These are phyloP conservation scores for Gracilariopsis chorda DNA, from an alignment of 23 red algal genomes.

Conservation along the genomic window DNA sequence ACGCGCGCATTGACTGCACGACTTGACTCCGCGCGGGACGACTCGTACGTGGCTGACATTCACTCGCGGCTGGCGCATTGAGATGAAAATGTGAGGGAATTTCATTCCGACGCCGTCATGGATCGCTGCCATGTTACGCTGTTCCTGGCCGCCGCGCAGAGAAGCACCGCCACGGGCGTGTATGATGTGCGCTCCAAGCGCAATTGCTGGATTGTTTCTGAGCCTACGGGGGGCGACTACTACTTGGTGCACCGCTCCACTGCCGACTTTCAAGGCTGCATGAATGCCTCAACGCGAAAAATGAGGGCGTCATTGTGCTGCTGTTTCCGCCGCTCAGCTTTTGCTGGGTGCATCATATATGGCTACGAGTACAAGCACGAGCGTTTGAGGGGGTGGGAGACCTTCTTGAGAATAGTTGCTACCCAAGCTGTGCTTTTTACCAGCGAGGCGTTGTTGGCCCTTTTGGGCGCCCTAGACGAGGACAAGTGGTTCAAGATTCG, in stretches of 20 bases:
- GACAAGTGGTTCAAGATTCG: conserved; percentile 33
- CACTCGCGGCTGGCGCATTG: too few species aligned
- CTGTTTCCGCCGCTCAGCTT: conserved; percentile 15
- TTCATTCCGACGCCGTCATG: too few species aligned
- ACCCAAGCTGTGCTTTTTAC: conserved; percentile 18
- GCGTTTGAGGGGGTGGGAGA: background rate
- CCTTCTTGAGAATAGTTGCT: conserved; percentile 31
- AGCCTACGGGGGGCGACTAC: too few species aligned
- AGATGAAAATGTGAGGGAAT: too few species aligned
- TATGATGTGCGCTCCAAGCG: background rate
- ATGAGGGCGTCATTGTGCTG: conserved; percentile 59
- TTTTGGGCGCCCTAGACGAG: conserved; percentile 27
- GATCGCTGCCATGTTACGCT: too few species aligned
- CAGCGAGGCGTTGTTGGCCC: conserved; percentile 13
- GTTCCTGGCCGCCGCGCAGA: too few species aligned
- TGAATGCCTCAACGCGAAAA: background rate
- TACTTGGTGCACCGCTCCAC: conserved; percentile 21
- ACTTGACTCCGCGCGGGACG: too few species aligned
- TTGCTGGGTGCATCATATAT: conserved; percentile 21
- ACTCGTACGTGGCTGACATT: too few species aligned
- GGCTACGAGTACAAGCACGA: conserved; percentile 27
- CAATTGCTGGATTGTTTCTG: too few species aligned
- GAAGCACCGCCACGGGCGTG: background rate
- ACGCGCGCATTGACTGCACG: too few species aligned
- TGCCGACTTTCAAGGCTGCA: conserved; percentile 45